These are phyloP conservation scores for Lathyrus aphaca DNA, from an alignment of 306 rosid species.

Conservation along the genomic window DNA sequence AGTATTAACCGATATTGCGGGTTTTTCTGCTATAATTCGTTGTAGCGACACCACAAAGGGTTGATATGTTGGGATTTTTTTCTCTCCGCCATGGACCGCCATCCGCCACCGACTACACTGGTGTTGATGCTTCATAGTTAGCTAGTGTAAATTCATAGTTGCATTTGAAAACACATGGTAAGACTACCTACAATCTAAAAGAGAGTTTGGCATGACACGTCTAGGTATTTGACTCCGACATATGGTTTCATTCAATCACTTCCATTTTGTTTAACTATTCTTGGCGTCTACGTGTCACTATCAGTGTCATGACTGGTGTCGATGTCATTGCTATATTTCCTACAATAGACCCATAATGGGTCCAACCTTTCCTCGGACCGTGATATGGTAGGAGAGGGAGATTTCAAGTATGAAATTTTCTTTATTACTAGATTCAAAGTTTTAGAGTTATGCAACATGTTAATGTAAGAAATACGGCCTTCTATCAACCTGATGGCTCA, in stretches of 20 bases:
- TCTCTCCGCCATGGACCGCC: no score
- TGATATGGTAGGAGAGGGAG: neutral
- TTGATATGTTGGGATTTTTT: no score
- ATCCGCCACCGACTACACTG: no score
- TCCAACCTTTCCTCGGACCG: neutral
- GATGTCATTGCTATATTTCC: neutral
- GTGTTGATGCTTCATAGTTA: neutral
- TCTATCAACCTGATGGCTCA: no score
- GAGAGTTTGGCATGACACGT: neutral
- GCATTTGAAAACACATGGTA: constrained; percentile 6
- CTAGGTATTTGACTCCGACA: neutral
- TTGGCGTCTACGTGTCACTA: no score
- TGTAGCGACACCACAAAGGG: no score
- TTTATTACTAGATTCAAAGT: no score
- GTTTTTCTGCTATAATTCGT: no score
- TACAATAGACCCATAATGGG: neutral
- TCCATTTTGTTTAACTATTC: no score
- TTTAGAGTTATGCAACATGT: no score
- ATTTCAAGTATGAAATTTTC: neutral
- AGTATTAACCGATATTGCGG: no score
- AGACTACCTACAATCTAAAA: neutral
- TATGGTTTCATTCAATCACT: neutral
- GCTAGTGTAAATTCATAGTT: neutral
- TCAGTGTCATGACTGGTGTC: neutral
- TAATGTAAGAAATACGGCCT: no score